Conservation (phyloP, 139 green algal species). For the Chlamydomonas applanata region DNA sequence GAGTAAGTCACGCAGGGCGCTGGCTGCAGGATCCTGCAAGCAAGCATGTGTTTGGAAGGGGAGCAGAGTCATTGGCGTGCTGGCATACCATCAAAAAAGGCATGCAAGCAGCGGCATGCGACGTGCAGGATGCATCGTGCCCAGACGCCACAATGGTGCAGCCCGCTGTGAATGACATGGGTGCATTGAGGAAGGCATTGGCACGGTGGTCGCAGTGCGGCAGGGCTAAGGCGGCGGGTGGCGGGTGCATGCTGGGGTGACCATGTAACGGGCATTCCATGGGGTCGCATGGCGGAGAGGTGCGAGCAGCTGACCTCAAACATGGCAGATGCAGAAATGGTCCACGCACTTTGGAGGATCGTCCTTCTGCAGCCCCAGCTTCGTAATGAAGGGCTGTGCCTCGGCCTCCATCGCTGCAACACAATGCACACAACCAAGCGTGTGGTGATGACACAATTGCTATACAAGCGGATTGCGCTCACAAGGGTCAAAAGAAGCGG, state of each 20-base stretch:
- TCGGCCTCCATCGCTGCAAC: slow-evolving; percentile 89
- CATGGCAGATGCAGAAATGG: background rate
- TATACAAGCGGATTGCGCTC: too few species aligned
- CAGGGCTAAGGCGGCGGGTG: too few species aligned
- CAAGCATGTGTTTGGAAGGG: background rate
- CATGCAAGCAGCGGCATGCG: too few species aligned
- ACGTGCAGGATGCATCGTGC: background rate
- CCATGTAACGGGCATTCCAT: background rate
- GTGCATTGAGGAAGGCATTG: too few species aligned
- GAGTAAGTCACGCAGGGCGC: slow-evolving; percentile 69
- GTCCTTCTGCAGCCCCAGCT: slow-evolving; percentile 60
- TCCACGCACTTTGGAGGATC: slow-evolving; percentile 38
- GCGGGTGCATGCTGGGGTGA: too few species aligned
- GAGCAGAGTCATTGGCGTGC: too few species aligned
- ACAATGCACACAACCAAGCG: background rate
- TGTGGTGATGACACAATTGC: background rate
- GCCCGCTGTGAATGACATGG: too few species aligned
- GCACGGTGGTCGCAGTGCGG: too few species aligned
- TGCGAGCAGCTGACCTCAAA: background rate
- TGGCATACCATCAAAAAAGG: too few species aligned
- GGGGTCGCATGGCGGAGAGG: background rate
- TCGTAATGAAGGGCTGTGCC: slow-evolving; percentile 75
- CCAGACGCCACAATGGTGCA: background rate
- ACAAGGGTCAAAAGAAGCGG: too few species aligned
- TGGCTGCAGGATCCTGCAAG: slow-evolving; percentile 48